Conservation (phyloP, 352 stramenopile genomes). For the Peronospora destructor region DNA sequence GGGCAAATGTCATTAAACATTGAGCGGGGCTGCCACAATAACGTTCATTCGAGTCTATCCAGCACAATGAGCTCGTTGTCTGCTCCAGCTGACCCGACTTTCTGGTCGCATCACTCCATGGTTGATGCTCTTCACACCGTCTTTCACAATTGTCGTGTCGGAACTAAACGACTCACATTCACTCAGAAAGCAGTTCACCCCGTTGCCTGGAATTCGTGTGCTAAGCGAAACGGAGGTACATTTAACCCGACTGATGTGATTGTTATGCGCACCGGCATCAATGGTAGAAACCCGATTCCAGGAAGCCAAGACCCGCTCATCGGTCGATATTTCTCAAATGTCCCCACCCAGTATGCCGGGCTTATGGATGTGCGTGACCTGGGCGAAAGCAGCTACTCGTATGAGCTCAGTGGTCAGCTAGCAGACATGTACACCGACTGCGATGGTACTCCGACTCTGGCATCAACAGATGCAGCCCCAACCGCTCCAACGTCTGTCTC, state of each 20-base stretch:
- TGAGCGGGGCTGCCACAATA: slow-evolving; percentile 53
- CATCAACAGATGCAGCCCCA: slow-evolving; percentile 4
- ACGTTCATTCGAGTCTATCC: slow-evolving; percentile 44
- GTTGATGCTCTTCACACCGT: slow-evolving; percentile 62
- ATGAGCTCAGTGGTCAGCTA: slow-evolving; percentile 41
- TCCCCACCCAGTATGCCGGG: slow-evolving; percentile 35
- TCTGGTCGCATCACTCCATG: slow-evolving; percentile 67
- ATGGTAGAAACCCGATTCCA: slow-evolving; percentile 32
- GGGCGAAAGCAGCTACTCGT: slow-evolving; percentile 49
- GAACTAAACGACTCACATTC: slow-evolving; percentile 34
- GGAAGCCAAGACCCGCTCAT: slow-evolving; percentile 33
- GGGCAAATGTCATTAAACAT: slow-evolving; percentile 41
- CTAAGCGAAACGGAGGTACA: slow-evolving; percentile 21
- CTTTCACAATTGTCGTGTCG: slow-evolving; percentile 66
- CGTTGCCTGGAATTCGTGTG: slow-evolving; percentile 43
- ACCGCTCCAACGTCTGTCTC: not conserved
- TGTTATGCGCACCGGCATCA: slow-evolving; percentile 38
- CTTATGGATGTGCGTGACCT: slow-evolving; percentile 45
- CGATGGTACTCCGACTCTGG: slow-evolving; percentile 20
- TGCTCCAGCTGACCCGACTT: slow-evolving; percentile 55
- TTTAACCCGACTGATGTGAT: slow-evolving; percentile 43
- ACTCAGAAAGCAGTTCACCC: slow-evolving; percentile 39
- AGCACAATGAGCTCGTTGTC: slow-evolving; percentile 43
- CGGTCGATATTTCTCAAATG: slow-evolving; percentile 32
- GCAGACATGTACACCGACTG: slow-evolving; percentile 41